Conservation (phyloP, 179 eudicot species). For the Gypsophila paniculata region DNA sequence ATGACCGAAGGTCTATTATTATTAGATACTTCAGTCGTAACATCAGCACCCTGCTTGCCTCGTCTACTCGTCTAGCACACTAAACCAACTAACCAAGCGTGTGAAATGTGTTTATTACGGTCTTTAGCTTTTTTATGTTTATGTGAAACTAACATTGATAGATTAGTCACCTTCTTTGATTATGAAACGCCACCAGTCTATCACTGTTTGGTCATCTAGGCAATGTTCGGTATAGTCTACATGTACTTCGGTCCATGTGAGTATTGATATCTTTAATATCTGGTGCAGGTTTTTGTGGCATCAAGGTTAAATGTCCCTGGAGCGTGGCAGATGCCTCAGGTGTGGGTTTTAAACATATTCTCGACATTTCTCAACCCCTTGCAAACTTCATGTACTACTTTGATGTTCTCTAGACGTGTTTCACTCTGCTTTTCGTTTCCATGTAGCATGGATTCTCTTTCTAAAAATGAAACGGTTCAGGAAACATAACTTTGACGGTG, state of each 20-base stretch:
- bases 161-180: background rate
- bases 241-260: background rate
- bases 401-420: background rate
- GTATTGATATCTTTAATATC: constrained; percentile 1
- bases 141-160: too few relatives aligned
- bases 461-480: background rate
- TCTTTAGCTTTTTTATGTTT: too few relatives aligned
- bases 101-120: too few relatives aligned
- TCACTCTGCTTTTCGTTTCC: background rate
- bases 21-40: too few relatives aligned
- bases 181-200: background rate
- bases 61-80: too few relatives aligned
- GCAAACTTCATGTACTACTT: background rate
- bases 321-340: constrained; percentile 99
- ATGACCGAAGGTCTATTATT: too few relatives aligned
- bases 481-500: background rate
- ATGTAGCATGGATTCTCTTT: background rate
- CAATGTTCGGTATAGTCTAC: background rate
- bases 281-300: constrained; percentile 80
- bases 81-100: too few relatives aligned
- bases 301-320: constrained; percentile 96
- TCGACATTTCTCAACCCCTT: background rate
- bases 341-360: constrained; percentile 17
- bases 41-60: too few relatives aligned
- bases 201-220: background rate